Base-by-base conservation (phyloP, 768 basidiomycete species). In the Termitomyces sp. region DNA sequence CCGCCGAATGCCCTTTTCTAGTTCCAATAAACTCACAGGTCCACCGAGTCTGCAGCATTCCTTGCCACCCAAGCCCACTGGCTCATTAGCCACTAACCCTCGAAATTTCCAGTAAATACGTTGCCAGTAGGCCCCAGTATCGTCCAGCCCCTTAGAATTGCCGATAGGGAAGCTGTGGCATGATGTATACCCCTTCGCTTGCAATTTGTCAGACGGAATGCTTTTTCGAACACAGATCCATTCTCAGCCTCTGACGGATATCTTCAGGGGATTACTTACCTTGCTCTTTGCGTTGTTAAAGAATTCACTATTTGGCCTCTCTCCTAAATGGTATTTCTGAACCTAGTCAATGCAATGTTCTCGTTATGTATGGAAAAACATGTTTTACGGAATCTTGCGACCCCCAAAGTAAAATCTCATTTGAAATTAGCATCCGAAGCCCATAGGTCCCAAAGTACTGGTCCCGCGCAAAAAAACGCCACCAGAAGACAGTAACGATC, bases 191-290 rank as follows among this genome's bases (percentile, higher is more conserved):
- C 35, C 19, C 37, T 49, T 49, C 48, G 24, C 37, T 50, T 40
- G n/a, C 6, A 19, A 34, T 5, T 35, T 17, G 46, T 48, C 46
- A 38, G 38, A 8, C 2, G 41, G 42, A 43, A 38, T 22, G 38
- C 42, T 28, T 49, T 58, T 58, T 58, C 57, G 55, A 58, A 58
- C 56, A 58, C 56, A 60, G 57, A 54, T 58, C 57, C 50, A 58
- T 53, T 58, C 54, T 50, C 60, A 58, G 60, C 60, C 34, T 21
- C 21, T 26, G 28, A 42, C 41, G n/a, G 22, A 34, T 7, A 24
- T 5, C 8, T 49, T 35, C 46, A 32, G 34, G 48, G 38, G 24
- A 49, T 38, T 6, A 34, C 15, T 26, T n/a, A 22, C 34, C 35
- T 22, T 49, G 32, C 10, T 24, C 28, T 26, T 40, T 6, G 38